Percentiles rank a stretch among this genome's conserved stretches.
These are phyloP conservation scores for Candida maesae DNA, from an alignment of 805 yeast genomes.

Conservation along the genomic window DNA sequence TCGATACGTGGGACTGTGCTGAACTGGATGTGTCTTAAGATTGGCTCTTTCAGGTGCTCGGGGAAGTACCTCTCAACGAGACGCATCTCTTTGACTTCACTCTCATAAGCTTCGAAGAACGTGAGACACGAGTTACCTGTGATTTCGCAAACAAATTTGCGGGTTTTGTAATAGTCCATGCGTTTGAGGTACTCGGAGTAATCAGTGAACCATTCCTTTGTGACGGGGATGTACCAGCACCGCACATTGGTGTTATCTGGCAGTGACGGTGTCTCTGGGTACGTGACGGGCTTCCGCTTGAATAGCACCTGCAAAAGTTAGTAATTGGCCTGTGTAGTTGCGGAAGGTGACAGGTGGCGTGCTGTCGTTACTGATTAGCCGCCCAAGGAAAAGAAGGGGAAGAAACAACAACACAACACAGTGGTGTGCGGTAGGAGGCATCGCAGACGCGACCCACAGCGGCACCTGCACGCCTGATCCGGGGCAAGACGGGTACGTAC, in stretches of 20 bases:
- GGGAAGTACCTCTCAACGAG: constrained; percentile 83
- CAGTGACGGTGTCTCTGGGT: constrained; percentile 51
- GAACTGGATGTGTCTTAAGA: constrained; percentile 80
- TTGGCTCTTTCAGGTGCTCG: constrained; percentile 86
- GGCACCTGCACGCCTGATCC: no score
- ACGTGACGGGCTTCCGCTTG: constrained; percentile 66
- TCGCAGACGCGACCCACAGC: no score
- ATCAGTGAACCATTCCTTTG: constrained; percentile 80
- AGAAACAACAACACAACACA: background rate
- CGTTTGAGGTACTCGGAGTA: constrained; percentile 75
- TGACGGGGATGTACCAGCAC: constrained; percentile 80
- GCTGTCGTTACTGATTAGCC: background rate
- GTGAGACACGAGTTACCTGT: constrained; percentile 92
- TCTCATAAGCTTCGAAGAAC: constrained; percentile 80
- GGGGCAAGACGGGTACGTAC: no score
- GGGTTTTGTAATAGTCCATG: constrained; percentile 66
- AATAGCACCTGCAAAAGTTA: constrained; percentile 54
- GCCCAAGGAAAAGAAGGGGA: background rate
- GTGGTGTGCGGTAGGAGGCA: no score
- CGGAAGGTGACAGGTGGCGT: background rate
- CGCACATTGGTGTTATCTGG: constrained; percentile 54
- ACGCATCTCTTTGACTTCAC: constrained; percentile 60
- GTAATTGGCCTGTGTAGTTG: constrained; percentile 1
- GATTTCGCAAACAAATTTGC: constrained; percentile 90
- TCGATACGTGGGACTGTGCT: constrained; percentile 80